Evolutionary conservation across 1,139 yeast species (phyloP).

Genomic region (Waltiozyma sp.): DNA sequence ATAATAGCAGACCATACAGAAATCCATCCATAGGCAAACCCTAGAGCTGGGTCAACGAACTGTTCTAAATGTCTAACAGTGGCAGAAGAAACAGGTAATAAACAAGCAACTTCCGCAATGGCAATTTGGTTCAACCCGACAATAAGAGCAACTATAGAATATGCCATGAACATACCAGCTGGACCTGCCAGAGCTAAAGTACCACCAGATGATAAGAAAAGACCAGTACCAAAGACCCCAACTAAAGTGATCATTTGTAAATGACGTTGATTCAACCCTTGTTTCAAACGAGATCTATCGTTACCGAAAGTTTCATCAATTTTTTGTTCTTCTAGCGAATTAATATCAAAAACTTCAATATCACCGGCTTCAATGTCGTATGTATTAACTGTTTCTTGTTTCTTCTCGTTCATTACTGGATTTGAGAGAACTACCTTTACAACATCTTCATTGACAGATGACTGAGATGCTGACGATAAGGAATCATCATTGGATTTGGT

Average conservation of each 20-base stretch:
- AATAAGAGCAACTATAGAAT: constrained; percentile 35
- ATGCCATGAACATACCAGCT: constrained; percentile 37
- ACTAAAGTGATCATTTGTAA: constrained; percentile 26
- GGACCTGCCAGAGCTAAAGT: constrained; percentile 47
- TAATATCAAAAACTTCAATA: neutral
- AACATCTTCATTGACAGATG: neutral
- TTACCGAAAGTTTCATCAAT: constrained; percentile 16
- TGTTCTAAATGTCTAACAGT: constrained; percentile 24
- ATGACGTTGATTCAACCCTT: constrained; percentile 23
- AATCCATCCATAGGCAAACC: constrained; percentile 70
- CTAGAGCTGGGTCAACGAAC: constrained; percentile 54
- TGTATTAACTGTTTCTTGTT: neutral
- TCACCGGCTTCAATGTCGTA: neutral
- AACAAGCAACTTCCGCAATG: constrained; percentile 23
- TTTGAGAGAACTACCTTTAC: neutral
- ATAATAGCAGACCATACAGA: constrained; percentile 46
- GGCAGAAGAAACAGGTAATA: constrained; percentile 25
- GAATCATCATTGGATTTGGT: neutral
- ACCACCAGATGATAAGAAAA: constrained; percentile 44
- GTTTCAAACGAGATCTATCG: constrained; percentile 22
- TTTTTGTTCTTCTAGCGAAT: neutral
- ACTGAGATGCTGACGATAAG: neutral
- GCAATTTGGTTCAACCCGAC: constrained; percentile 26
- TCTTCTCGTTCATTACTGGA: neutral
- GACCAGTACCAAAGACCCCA: constrained; percentile 43